Conservation (phyloP, 305 asterid species). For the Rubia balearica region DNA sequence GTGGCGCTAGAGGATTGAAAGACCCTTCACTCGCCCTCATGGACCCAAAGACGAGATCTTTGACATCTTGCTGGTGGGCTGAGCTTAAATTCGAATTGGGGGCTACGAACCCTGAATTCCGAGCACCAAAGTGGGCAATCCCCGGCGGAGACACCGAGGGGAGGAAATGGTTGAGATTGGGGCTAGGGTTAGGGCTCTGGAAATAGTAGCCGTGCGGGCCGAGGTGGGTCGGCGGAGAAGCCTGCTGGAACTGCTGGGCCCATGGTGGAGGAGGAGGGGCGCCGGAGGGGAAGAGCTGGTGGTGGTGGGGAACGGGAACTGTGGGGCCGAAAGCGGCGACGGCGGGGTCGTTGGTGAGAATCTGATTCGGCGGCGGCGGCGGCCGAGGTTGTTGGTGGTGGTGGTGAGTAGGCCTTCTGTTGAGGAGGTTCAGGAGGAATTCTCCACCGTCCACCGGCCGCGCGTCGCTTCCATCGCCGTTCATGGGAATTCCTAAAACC, state of each 20-base stretch:
- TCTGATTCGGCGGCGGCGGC: conserved; percentile 23
- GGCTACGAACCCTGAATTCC: conserved; percentile 6
- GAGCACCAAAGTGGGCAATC: conserved; percentile 19
- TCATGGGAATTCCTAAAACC: conserved; percentile 25
- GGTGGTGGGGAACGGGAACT: conserved; percentile 21
- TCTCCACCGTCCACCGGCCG: conserved; percentile 60
- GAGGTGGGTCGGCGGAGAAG: conserved; percentile 32
- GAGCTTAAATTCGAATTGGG: conserved; percentile 9
- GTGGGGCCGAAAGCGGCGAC: conserved; percentile 73
- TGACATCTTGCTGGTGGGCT: conserved; percentile 31
- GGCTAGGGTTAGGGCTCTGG: conserved; percentile 53
- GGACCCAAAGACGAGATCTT: conserved; percentile 52
- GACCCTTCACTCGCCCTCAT: conserved; percentile 16
- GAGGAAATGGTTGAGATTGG: conserved; percentile 24
- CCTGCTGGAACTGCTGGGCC: conserved; percentile 21
- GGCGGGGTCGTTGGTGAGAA: conserved; percentile 65
- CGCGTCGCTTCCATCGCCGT: conserved; percentile 55
- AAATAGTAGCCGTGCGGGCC: conserved; percentile 47
- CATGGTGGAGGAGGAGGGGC: conserved; percentile 20
- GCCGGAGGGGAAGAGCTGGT: conserved; percentile 6
- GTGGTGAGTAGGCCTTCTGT: conserved; percentile 27
- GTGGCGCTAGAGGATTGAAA: conserved; percentile 4
- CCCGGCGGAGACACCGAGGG: conserved; percentile 27
- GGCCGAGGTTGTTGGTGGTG: not conserved
- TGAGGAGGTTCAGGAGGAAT: conserved; percentile 70